Conservation (phyloP, 2,329 filamentous ascomycete genomes). For the Stenocarpella maydis region DNA sequence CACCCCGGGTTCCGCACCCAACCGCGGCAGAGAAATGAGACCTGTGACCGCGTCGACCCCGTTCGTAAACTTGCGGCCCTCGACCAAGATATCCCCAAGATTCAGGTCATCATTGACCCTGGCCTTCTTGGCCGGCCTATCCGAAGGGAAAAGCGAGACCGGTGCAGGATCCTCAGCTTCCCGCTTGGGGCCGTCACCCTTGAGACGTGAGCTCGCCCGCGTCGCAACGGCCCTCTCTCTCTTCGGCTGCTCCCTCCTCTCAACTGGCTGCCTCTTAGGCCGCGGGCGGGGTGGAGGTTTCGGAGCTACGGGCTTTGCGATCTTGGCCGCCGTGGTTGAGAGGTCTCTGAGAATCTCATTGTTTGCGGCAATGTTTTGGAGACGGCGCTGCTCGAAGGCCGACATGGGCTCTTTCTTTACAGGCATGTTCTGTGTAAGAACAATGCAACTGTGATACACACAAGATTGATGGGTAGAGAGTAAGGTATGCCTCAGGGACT, state of each 20-base stretch:
- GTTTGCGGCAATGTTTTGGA: conserved; percentile 88
- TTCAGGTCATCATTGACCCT: conserved; percentile 67
- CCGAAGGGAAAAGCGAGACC: conserved; percentile 24
- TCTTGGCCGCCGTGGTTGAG: conserved; percentile 73
- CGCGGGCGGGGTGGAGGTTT: conserved; percentile 40
- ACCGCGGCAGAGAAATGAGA: conserved; percentile 60
- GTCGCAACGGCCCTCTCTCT: conserved; percentile 59
- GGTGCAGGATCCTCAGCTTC: conserved; percentile 45
- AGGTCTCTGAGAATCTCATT: conserved; percentile 82
- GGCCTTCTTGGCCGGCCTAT: conserved; percentile 60
- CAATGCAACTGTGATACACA: conserved; percentile 29
- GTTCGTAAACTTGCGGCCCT: conserved; percentile 78
- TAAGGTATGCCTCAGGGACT: not conserved
- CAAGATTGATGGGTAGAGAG: conserved; percentile 20
- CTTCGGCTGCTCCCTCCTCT: conserved; percentile 54
- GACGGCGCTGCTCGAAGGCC: conserved; percentile 84
- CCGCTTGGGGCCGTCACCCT: conserved; percentile 60
- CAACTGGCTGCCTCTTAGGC: conserved; percentile 45
- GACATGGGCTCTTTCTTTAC: conserved; percentile 65
- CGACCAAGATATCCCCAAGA: conserved; percentile 80
- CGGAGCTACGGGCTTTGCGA: conserved; percentile 43
- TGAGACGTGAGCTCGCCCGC: conserved; percentile 64
- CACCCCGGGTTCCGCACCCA: conserved; percentile 79
- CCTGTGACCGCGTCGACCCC: conserved; percentile 72
- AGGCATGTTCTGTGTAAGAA: conserved; percentile 52